These are phyloP conservation scores for Botrytis pseudocinerea DNA, from an alignment of 2,329 filamentous ascomycete genomes.

Conservation along the genomic window DNA sequence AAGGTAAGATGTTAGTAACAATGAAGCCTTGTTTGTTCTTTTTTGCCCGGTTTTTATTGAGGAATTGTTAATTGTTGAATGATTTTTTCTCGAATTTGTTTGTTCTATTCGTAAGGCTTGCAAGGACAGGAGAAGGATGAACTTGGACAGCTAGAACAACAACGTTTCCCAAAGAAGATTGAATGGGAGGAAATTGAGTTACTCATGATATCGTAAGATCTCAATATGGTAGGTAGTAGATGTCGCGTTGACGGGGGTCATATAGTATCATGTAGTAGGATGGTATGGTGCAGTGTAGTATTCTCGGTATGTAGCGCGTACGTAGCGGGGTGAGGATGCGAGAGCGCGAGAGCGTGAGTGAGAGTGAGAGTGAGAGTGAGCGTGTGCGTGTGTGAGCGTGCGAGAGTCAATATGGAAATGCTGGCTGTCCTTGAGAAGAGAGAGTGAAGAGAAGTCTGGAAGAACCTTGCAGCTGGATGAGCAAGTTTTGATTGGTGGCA, in stretches of 20 bases:
- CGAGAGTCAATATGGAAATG: too few species aligned
- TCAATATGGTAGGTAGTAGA: not conserved
- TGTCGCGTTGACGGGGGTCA: not conserved
- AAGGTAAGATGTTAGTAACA: not conserved
- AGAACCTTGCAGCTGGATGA: not conserved
- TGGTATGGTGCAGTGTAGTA: not conserved
- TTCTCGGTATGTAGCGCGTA: not conserved
- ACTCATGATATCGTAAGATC: slow-evolving; percentile 6
- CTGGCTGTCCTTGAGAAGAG: too few species aligned
- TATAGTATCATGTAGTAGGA: not conserved
- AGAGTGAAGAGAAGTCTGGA: not conserved
- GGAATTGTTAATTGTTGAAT: not conserved
- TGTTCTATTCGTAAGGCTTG: not conserved
- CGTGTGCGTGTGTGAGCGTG: not conserved
- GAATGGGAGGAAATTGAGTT: not conserved
- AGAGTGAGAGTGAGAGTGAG: too few species aligned
- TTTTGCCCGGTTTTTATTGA: not conserved
- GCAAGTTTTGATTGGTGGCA: slow-evolving; percentile 8
- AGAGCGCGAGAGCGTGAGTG: too few species aligned
- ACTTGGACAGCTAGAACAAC: not conserved
- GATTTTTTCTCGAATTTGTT: not conserved
- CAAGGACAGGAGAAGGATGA: too few species aligned
- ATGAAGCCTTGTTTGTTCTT: slow-evolving; percentile 13
- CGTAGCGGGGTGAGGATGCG: not conserved
- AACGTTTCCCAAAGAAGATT: not conserved